These are phyloP conservation scores for Fraxinus paxiana DNA, from an alignment of 305 asterid genomes.

Conservation along the genomic window DNA sequence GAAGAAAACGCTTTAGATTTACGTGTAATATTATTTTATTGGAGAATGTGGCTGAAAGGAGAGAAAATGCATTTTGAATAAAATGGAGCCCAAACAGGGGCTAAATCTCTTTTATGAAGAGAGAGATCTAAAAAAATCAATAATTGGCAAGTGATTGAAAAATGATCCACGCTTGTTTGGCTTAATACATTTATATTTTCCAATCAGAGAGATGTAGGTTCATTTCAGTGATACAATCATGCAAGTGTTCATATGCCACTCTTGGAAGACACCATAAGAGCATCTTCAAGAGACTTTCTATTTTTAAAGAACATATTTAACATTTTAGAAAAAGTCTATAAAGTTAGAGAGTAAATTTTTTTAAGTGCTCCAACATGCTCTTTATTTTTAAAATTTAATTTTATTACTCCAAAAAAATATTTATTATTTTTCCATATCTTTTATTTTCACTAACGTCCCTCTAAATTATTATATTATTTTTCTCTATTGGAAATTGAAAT, in stretches of 20 bases:
- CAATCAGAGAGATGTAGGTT: conserved; percentile 3
- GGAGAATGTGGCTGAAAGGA: background rate
- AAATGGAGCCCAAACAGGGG: background rate
- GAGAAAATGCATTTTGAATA: background rate
- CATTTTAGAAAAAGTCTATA: background rate
- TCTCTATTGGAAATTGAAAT: background rate
- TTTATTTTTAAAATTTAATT: no score
- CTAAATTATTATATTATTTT: background rate
- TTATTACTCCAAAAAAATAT: background rate
- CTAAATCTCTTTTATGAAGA: conserved; percentile 2
- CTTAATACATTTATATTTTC: conserved; percentile 5
- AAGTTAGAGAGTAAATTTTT: background rate
- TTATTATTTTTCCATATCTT: no score
- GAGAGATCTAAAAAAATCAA: background rate
- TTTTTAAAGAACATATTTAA: no score
- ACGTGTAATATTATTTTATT: no score
- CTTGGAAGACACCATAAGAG: background rate
- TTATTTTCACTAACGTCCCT: background rate
- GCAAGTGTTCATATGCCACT: conserved; percentile 7
- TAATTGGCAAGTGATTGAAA: background rate
- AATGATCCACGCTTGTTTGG: background rate
- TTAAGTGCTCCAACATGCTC: background rate
- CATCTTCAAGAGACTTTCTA: background rate
- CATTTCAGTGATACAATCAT: conserved; percentile 7
- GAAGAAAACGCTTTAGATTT: no score